Evolutionary conservation across 192 early-diverging fungal genomes (phyloP).

Genomic region (Mortierella alpina): DNA sequence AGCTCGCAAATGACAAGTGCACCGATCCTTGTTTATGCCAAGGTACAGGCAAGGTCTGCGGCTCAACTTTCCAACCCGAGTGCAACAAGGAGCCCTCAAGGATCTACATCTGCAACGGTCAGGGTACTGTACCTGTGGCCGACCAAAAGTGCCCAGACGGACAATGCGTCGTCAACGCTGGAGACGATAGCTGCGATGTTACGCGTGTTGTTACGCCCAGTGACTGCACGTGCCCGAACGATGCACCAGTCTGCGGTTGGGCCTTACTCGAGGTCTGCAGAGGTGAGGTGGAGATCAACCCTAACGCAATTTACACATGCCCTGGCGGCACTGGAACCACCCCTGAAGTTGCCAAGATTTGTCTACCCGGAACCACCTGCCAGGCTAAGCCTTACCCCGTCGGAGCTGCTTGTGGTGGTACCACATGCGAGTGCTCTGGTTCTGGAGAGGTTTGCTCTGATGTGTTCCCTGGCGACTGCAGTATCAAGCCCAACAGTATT

Average conservation of each 20-base stretch:
- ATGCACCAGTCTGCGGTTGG: background rate
- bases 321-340: background rate
- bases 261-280: background rate
- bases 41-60: background rate
- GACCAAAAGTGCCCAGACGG: background rate
- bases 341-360: background rate
- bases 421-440: slow-evolving; percentile 4
- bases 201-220: too few relatives aligned
- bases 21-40: background rate
- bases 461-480: slow-evolving; percentile 1
- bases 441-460: slow-evolving; percentile 2
- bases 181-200: background rate
- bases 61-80: background rate
- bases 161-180: background rate
- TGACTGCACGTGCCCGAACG: slow-evolving; percentile 2
- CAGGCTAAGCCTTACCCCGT: background rate
- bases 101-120: background rate
- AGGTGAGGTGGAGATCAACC: background rate
- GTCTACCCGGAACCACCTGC: background rate
- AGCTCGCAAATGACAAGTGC: background rate
- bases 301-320: background rate
- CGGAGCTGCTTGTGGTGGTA: slow-evolving; percentile 6
- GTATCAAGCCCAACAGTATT: background rate
- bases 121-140: background rate
- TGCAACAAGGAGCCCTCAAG: background rate